These are phyloP conservation scores for Floccularia luteovirens DNA, from an alignment of 768 basidiomycete genomes.

Conservation along the genomic window DNA sequence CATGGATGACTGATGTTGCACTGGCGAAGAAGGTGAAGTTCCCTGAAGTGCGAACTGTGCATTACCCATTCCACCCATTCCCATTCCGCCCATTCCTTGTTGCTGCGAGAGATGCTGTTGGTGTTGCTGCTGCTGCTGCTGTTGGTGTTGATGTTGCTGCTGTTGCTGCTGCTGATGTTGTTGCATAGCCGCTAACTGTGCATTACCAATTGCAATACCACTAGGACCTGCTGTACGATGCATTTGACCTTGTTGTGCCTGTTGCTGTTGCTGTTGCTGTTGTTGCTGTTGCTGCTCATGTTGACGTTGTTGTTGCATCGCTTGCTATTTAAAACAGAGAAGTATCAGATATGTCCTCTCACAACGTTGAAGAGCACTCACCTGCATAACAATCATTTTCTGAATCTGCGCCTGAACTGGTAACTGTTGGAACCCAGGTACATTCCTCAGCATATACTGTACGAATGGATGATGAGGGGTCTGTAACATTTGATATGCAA, in stretches of 20 bases:
- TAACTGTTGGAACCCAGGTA: conserved; percentile 47
- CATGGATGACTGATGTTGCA: neutral
- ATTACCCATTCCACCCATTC: no score
- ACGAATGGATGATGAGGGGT: conserved; percentile 50
- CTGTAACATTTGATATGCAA: conserved; percentile 42
- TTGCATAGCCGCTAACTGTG: conserved; percentile 5
- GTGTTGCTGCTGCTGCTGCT: conserved; percentile 17
- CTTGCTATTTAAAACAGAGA: neutral
- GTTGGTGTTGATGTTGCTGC: conserved; percentile 22
- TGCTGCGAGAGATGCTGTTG: neutral
- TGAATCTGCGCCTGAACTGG: conserved; percentile 52
- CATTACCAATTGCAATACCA: conserved; percentile 4
- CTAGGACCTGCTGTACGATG: conserved; percentile 14
- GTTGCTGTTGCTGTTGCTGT: conserved; percentile 10
- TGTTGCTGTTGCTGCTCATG: conserved; percentile 18
- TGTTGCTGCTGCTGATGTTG: conserved; percentile 17
- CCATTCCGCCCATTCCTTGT: neutral
- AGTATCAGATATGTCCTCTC: neutral
- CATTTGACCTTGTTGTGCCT: no score
- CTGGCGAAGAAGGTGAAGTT: neutral
- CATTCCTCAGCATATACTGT: conserved; percentile 40
- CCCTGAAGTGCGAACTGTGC: neutral
- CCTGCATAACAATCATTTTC: conserved; percentile 46
- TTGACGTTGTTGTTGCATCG: neutral
- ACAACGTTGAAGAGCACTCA: conserved; percentile 20